Conservation (phyloP, 2,329 filamentous ascomycete genomes). For the Xylariaceae sp. region DNA sequence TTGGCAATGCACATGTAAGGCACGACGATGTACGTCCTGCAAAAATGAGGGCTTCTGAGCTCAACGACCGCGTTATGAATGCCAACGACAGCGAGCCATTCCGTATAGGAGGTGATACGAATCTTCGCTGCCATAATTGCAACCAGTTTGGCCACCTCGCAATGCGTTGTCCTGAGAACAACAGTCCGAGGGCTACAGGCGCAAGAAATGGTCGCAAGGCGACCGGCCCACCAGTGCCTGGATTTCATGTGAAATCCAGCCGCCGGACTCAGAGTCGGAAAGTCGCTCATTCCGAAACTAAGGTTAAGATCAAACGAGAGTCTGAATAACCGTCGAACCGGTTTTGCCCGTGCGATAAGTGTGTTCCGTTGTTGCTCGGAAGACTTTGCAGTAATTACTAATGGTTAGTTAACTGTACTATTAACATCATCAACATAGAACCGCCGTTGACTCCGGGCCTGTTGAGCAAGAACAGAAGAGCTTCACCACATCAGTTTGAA, state of each 20-base stretch:
- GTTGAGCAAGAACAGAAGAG: no score
- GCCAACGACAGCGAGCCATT: neutral
- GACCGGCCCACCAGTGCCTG: neutral
- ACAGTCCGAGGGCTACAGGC: neutral
- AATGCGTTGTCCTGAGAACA: neutral
- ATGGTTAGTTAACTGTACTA: no score
- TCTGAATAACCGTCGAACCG: no score
- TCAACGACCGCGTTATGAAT: neutral
- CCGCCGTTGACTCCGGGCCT: conserved; percentile 29
- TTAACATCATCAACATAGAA: no score
- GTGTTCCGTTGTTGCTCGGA: no score
- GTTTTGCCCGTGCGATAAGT: no score
- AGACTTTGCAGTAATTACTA: no score
- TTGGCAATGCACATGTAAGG: neutral
- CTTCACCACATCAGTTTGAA: no score
- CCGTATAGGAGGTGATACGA: neutral
- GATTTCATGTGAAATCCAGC: neutral
- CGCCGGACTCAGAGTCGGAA: no score
- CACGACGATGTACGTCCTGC: neutral
- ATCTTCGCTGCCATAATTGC: neutral
- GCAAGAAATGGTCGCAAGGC: neutral
- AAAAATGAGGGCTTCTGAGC: neutral
- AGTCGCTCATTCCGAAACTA: no score
- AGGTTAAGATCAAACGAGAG: no score
- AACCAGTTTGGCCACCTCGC: neutral